Conservation (phyloP, 2,329 filamentous ascomycete species). For the Chaetomiaceae sp. region DNA sequence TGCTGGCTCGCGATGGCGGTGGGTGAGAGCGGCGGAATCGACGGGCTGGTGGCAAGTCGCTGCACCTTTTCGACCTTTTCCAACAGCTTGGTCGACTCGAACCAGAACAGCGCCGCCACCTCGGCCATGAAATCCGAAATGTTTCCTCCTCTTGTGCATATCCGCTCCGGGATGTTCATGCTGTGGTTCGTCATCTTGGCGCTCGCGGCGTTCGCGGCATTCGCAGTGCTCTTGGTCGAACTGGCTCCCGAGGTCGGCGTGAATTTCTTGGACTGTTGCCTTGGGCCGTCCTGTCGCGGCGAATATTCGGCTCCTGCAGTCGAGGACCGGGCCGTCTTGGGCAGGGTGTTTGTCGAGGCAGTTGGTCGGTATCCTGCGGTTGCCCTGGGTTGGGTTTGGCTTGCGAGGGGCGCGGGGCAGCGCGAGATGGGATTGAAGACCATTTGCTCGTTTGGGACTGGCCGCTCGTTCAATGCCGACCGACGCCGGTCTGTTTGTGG, state of each 20-base stretch:
- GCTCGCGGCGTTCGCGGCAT: conserved; percentile 35
- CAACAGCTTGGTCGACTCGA: conserved; percentile 79
- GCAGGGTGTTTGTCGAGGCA: neutral
- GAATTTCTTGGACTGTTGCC: conserved; percentile 33
- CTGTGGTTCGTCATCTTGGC: conserved; percentile 51
- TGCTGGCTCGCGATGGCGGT: conserved; percentile 72
- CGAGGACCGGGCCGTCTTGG: neutral
- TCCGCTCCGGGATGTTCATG: conserved; percentile 68
- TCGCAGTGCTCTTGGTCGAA: conserved; percentile 32
- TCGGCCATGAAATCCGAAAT: conserved; percentile 78
- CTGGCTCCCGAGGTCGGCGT: conserved; percentile 31
- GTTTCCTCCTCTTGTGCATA: conserved; percentile 70
- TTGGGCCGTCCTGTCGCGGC: conserved; percentile 26
- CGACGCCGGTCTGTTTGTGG: conserved; percentile 16
- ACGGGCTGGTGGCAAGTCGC: conserved; percentile 35
- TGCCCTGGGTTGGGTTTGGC: conserved; percentile 5
- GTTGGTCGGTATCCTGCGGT: conserved; percentile 5
- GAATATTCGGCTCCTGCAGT: too few relatives aligned
- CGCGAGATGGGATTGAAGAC: conserved; percentile 16
- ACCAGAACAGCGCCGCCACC: conserved; percentile 98
- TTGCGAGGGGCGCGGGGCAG: conserved; percentile 6
- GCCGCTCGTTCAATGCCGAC: conserved; percentile 21
- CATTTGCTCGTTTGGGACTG: conserved; percentile 19
- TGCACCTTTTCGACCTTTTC: conserved; percentile 64
- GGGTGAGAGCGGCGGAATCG: conserved; percentile 53